Percentiles rank a stretch among this genome's conserved stretches.
Conservation (phyloP, 345 rosid species). For the Populus davidiana region DNA sequence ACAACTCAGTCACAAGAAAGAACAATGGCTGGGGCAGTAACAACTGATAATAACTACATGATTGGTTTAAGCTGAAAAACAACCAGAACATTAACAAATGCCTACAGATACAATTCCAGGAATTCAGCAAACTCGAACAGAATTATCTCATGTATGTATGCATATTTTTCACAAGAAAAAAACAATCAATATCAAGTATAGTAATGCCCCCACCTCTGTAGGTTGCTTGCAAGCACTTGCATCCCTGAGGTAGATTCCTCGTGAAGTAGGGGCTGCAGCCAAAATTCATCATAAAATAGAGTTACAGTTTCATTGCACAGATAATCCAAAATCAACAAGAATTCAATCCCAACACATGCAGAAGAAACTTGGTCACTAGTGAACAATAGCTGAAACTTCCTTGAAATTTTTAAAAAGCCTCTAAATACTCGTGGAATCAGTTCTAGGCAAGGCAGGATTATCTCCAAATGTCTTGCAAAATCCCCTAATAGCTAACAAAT, state of each 20-base stretch:
- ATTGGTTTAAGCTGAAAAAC: neutral
- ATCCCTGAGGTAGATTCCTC: constrained; percentile 94
- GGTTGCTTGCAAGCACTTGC: constrained; percentile 60
- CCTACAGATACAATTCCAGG: neutral
- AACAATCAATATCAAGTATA: constrained; percentile 9
- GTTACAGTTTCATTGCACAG: constrained; percentile 1
- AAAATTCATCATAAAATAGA: constrained; percentile 16
- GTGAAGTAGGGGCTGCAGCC: constrained; percentile 66
- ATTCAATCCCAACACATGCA: neutral
- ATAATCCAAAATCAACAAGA: neutral
- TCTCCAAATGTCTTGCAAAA: neutral
- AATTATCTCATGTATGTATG: neutral
- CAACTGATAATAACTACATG: neutral
- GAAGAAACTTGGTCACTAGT: constrained; percentile 3
- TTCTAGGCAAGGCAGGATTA: neutral
- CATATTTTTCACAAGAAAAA: neutral
- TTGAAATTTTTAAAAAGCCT: neutral
- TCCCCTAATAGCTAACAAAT: neutral
- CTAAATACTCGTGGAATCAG: neutral
- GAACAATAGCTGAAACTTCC: neutral
- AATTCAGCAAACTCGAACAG: constrained; percentile 1
- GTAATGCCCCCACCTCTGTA: constrained; percentile 60
- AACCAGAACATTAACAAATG: neutral
- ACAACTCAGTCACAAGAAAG: neutral
- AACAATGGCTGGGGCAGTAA: too few relatives aligned